Evolutionary conservation across 2,329 filamentous ascomycete genomes (phyloP).

Genomic region (Verticillium zaregamsianum): DNA sequence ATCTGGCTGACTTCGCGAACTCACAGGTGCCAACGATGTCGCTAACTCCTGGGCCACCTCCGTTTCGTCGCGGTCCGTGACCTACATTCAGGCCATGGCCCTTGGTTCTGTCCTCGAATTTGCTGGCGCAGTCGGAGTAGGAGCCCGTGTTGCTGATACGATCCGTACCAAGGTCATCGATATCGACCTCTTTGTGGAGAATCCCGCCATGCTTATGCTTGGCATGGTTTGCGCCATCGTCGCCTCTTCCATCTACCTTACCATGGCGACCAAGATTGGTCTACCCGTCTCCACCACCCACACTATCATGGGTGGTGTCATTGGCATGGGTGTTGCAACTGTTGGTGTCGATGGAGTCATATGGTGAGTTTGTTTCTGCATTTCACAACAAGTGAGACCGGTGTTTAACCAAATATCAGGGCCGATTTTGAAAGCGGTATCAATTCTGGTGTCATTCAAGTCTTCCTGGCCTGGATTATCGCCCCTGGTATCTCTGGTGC

Average conservation of each 20-base stretch:
- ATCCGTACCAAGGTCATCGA: slow-evolving; percentile 43
- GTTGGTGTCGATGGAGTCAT: slow-evolving; percentile 33
- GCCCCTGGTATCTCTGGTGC: slow-evolving; percentile 38
- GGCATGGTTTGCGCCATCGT: slow-evolving; percentile 34
- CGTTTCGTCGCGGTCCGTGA: slow-evolving; percentile 56
- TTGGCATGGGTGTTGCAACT: slow-evolving; percentile 40
- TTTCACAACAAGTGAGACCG: too few species aligned
- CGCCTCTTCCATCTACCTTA: slow-evolving; percentile 35
- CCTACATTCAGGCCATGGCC: slow-evolving; percentile 42
- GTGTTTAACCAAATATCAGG: slow-evolving; percentile 15
- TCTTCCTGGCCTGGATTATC: slow-evolving; percentile 42
- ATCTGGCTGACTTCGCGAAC: too few species aligned
- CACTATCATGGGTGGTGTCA: slow-evolving; percentile 38
- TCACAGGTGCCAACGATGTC: slow-evolving; percentile 43
- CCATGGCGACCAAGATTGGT: slow-evolving; percentile 29
- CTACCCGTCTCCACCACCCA: slow-evolving; percentile 40
- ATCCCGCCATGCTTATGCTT: slow-evolving; percentile 36
- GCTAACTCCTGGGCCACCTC: slow-evolving; percentile 60
- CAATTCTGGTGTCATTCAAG: slow-evolving; percentile 36
- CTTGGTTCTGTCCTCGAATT: slow-evolving; percentile 44
- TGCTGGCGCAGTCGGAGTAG: slow-evolving; percentile 42
- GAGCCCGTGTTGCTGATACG: slow-evolving; percentile 41
- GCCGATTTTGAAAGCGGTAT: slow-evolving; percentile 18
- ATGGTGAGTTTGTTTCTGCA: slow-evolving; percentile 14
- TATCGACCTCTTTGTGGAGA: slow-evolving; percentile 29